Base-by-base conservation (phyloP, 495 filamentous ascomycete genomes). In the Penicillium turbatum region DNA sequence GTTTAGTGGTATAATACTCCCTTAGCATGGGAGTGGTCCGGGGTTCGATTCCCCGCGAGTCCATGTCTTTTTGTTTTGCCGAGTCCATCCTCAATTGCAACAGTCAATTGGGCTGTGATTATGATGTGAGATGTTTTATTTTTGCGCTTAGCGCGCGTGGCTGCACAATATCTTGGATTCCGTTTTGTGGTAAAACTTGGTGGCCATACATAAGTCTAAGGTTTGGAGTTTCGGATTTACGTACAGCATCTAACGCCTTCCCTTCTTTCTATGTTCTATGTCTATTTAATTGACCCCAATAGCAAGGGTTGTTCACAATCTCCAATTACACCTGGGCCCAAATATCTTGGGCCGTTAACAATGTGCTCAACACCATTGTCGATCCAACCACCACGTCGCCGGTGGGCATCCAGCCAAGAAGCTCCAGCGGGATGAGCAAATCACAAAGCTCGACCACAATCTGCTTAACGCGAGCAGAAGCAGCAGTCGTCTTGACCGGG, bases 31-130 rank as follows among this genome's bases (percentile, higher is more conserved):
- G 73, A 70, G 75, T 74, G 74, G 76, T 79, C 77, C 74, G 70
- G 77, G 77, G 73, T 79, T 80, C 76, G 73, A 79, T 78, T 79
- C 73, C 76, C 77, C 68, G 77, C 77, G 72, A 70, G 67, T 70
- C 69, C 69, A 72, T 62, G 51, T 60, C 66, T 66, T 65, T 67
- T 56, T 83, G 63, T 67, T 64, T 67, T 55, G 84, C 19, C 3
- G 3, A 15, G 6, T 37, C 9, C 13, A 37, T 37, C 34, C 34
- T 15, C 17, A 21, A 15, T 42, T 13, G 5, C 21, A 13, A n/a
- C n/a, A 24, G 21, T 24, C 21, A 24, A 24, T 24, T 4, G 21
- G 4, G 21, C n/a, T 24, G 17, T 1, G 39, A 13, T 26, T 27
- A n/a, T n/a, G n/a, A n/a, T n/a, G n/a, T n/a, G n/a, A n/a, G 39